Evolutionary conservation across 2,329 filamentous ascomycete species (phyloP).

Genomic region (Chaetomiaceae sp.): DNA sequence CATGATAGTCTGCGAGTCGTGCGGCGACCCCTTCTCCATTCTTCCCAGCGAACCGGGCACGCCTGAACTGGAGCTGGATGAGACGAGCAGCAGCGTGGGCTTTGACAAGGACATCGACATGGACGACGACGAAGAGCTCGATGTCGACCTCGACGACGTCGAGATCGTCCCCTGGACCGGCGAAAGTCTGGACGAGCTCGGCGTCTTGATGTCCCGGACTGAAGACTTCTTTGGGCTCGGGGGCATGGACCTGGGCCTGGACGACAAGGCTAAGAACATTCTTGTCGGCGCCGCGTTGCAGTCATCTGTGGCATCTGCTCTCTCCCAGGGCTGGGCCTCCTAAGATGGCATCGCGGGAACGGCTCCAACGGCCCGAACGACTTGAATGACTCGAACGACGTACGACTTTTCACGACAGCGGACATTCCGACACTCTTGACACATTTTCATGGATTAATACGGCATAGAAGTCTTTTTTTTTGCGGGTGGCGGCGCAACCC

Average conservation of each 20-base stretch:
- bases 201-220: slow-evolving; percentile 28
- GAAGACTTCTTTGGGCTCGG: slow-evolving; percentile 20
- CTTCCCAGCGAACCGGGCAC: slow-evolving; percentile 13
- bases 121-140: background rate
- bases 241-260: slow-evolving; percentile 9
- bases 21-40: slow-evolving; percentile 28
- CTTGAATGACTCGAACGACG: background rate
- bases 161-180: slow-evolving; percentile 15
- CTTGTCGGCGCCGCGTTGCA: background rate
- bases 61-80: slow-evolving; percentile 20
- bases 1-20: slow-evolving; percentile 37
- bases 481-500: background rate
- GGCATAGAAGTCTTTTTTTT: background rate
- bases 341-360: background rate
- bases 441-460: background rate
- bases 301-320: background rate
- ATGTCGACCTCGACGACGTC: slow-evolving; percentile 15
- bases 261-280: slow-evolving; percentile 15
- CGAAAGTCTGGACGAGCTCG: slow-evolving; percentile 12
- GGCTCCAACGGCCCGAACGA: background rate
- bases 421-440: background rate
- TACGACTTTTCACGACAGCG: slow-evolving; percentile 1
- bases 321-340: background rate
- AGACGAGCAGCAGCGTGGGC: slow-evolving; percentile 8
- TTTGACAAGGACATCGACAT: slow-evolving; percentile 5